Evolutionary conservation across 352 stramenopile species (phyloP).

Genomic region (Peronospora belbahrii): DNA sequence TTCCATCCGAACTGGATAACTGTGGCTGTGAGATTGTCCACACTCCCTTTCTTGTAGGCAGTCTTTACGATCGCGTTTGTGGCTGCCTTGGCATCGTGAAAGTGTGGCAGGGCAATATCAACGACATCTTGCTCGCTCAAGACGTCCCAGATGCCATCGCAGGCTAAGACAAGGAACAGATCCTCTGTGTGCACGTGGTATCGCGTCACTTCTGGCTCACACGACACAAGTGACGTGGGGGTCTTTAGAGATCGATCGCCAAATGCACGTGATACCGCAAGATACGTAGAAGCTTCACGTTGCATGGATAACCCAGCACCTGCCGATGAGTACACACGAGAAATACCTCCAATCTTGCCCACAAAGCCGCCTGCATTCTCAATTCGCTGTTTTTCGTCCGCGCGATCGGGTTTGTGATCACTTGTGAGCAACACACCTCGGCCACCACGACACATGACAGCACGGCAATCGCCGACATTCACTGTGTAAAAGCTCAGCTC

Average conservation of each 20-base stretch:
- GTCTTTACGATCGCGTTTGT: constrained; percentile 46
- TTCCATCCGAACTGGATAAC: constrained; percentile 48
- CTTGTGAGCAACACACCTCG: constrained; percentile 33
- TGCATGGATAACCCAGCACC: constrained; percentile 30
- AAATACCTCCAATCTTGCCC: constrained; percentile 32
- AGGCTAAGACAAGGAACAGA: constrained; percentile 50
- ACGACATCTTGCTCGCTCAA: constrained; percentile 54
- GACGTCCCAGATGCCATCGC: constrained; percentile 59
- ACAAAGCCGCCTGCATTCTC: constrained; percentile 44
- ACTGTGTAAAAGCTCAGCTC: constrained; percentile 38
- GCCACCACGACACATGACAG: constrained; percentile 41
- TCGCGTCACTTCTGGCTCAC: constrained; percentile 37
- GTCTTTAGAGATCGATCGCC: constrained; percentile 49
- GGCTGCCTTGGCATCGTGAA: constrained; percentile 33
- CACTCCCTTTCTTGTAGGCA: constrained; percentile 44
- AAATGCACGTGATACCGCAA: constrained; percentile 56
- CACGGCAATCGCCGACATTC: constrained; percentile 61
- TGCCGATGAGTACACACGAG: constrained; percentile 44
- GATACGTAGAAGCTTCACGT: constrained; percentile 28
- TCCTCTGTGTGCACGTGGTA: constrained; percentile 33
- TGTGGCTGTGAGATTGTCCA: constrained; percentile 50
- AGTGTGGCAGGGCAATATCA: constrained; percentile 34
- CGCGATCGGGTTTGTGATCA: constrained; percentile 52
- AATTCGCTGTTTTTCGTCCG: constrained; percentile 45
- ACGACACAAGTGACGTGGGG: constrained; percentile 39